Conservation (phyloP, 306 rosid species). For the Sophora flavescens region DNA sequence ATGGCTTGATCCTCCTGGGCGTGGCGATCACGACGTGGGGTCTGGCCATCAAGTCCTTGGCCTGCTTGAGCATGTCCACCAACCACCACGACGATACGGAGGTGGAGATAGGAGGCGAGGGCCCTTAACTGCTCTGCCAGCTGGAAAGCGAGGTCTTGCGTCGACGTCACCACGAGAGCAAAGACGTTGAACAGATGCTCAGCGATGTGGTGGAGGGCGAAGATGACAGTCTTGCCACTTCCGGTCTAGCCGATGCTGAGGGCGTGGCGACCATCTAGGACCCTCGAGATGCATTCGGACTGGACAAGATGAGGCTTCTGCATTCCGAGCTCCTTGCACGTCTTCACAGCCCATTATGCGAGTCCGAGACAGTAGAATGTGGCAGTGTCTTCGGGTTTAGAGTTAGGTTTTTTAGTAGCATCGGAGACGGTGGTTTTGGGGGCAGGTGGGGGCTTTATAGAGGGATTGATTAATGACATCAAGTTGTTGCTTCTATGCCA, state of each 20-base stretch:
- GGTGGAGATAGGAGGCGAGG: constrained; percentile 67
- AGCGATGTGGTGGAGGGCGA: constrained; percentile 79
- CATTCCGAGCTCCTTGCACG: constrained; percentile 79
- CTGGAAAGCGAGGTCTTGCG: constrained; percentile 85
- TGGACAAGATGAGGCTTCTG: constrained; percentile 74
- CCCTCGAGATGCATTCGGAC: constrained; percentile 69
- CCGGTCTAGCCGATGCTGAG: constrained; percentile 88
- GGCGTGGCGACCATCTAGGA: constrained; percentile 77
- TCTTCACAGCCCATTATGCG: constrained; percentile 68
- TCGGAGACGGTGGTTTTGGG: neutral
- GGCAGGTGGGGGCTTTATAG: neutral
- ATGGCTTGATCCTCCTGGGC: constrained; percentile 77
- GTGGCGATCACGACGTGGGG: constrained; percentile 91
- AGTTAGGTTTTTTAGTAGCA: constrained; percentile 7
- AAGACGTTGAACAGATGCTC: constrained; percentile 77
- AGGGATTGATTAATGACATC: neutral
- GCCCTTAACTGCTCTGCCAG: constrained; percentile 84
- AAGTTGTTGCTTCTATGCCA: neutral
- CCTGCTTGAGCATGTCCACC: constrained; percentile 83
- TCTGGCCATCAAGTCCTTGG: constrained; percentile 63
- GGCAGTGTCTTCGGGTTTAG: neutral
- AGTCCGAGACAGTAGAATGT: constrained; percentile 72
- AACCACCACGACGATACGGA: constrained; percentile 74
- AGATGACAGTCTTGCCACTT: constrained; percentile 91
- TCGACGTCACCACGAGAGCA: constrained; percentile 82